Conservation (phyloP, 352 stramenopile genomes). For the Aphanomyces euteiches region DNA sequence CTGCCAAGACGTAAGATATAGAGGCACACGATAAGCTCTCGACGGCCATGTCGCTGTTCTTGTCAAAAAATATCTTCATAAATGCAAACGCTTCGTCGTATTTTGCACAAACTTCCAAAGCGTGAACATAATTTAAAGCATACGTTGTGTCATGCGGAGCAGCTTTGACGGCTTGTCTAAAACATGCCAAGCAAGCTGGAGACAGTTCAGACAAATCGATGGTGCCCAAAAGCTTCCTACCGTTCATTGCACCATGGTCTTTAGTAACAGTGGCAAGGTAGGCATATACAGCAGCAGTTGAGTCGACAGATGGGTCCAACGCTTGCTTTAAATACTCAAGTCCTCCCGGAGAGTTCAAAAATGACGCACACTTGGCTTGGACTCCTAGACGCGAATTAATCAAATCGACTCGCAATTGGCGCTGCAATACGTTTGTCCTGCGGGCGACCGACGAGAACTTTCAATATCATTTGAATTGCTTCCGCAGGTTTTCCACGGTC, state of each 20-base stretch:
- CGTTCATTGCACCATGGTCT: slow-evolving; percentile 54
- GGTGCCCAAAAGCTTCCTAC: not conserved
- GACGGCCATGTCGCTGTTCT: slow-evolving; percentile 42
- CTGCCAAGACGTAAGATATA: slow-evolving; percentile 40
- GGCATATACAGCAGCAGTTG: slow-evolving; percentile 59
- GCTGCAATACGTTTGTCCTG: slow-evolving; percentile 36
- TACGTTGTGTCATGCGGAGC: slow-evolving; percentile 51
- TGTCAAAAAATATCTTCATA: slow-evolving; percentile 42
- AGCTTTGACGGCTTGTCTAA: slow-evolving; percentile 45
- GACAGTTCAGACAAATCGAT: not conserved
- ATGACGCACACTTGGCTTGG: slow-evolving; percentile 46
- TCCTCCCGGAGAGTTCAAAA: slow-evolving; percentile 41
- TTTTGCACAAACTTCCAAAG: slow-evolving; percentile 44
- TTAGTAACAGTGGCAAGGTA: slow-evolving; percentile 76
- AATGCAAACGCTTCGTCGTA: slow-evolving; percentile 48
- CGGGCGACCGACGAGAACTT: slow-evolving; percentile 51
- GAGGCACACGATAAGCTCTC: slow-evolving; percentile 34
- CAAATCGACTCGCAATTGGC: not conserved
- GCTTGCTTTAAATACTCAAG: slow-evolving; percentile 46
- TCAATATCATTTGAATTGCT: slow-evolving; percentile 62
- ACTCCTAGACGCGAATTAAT: slow-evolving; percentile 32
- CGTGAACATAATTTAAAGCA: slow-evolving; percentile 63
- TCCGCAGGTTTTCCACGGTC: slow-evolving; percentile 58
- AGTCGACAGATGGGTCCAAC: slow-evolving; percentile 40
- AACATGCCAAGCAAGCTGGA: slow-evolving; percentile 48